Evolutionary conservation across 345 rosid genomes (phyloP).

Genomic region (Euphorbia pulcherrima): DNA sequence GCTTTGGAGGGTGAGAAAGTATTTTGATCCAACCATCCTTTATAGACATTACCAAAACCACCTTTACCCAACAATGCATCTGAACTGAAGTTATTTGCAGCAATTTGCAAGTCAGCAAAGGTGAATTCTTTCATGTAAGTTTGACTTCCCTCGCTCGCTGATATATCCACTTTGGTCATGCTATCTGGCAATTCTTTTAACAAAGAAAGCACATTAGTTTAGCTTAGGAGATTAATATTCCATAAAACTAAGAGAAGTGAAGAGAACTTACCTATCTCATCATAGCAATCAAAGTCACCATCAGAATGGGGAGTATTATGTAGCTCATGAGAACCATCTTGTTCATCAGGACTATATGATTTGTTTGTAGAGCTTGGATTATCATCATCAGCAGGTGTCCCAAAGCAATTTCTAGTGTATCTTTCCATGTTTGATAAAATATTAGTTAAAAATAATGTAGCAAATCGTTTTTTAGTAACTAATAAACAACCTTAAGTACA

Average conservation of each 20-base stretch:
- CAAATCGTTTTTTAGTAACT: too few relatives aligned
- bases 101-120: constrained; percentile 52
- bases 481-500: too few relatives aligned
- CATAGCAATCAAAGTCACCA: too few relatives aligned
- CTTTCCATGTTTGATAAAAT: too few relatives aligned
- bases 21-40: constrained; percentile 72
- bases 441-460: too few relatives aligned
- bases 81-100: constrained; percentile 57
- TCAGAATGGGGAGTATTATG: too few relatives aligned
- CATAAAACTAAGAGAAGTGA: not conserved
- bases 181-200: constrained; percentile 19
- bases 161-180: constrained; percentile 34
- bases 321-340: too few relatives aligned
- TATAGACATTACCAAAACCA: constrained; percentile 76
- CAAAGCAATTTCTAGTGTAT: too few relatives aligned
- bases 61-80: constrained; percentile 75
- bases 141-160: constrained; percentile 39
- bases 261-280: too few relatives aligned
- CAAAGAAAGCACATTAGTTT: too few relatives aligned
- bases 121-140: constrained; percentile 49
- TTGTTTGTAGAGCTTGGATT: not conserved
- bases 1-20: constrained; percentile 51
- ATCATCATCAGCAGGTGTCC: constrained; percentile 18
- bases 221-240: not conserved
- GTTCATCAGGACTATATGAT: constrained; percentile 2